Evolutionary conservation across 192 early-diverging fungal genomes (phyloP).

Genomic region (Backusella liffmaniae): DNA sequence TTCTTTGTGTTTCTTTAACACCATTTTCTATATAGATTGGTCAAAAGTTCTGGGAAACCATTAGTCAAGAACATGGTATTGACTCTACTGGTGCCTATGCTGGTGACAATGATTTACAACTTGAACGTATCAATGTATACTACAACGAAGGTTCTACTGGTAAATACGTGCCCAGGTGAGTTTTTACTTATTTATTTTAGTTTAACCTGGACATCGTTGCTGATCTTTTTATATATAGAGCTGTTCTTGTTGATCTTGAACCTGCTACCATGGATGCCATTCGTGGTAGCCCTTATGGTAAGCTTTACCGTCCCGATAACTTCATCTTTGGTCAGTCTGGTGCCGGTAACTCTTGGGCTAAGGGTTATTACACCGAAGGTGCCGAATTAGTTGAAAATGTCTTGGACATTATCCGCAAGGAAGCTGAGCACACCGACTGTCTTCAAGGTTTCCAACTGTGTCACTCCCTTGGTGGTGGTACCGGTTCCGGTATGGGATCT

Average conservation of each 20-base stretch:
- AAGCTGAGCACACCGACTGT: constrained; percentile 94
- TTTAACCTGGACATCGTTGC: neutral
- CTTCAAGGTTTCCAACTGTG: constrained; percentile 99
- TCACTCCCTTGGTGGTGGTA: constrained; percentile 97
- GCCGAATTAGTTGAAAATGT: constrained; percentile 96
- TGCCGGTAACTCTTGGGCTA: constrained; percentile 99
- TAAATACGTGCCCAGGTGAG: constrained; percentile 71
- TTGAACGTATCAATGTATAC: constrained; percentile 81
- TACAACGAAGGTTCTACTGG: constrained; percentile 65
- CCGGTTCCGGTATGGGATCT: constrained; percentile 96
- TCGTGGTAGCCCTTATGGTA: constrained; percentile 74
- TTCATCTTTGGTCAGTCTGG: constrained; percentile 93
- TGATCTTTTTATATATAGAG: constrained; percentile 43
- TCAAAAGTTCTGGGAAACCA: constrained; percentile 86
- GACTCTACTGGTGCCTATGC: constrained; percentile 56
- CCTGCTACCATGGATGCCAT: constrained; percentile 95
- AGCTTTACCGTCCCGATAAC: constrained; percentile 97
- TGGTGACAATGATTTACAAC: constrained; percentile 62
- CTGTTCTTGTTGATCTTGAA: constrained; percentile 95
- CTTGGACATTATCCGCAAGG: constrained; percentile 93
- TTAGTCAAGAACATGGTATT: constrained; percentile 80
- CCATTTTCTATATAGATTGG: constrained; percentile 55
- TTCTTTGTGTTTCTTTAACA: neutral
- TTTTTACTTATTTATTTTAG: neutral
- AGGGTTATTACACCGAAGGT: constrained; percentile 99